These are phyloP conservation scores for Metarhizium guizhouense DNA, from an alignment of 2,329 filamentous ascomycete genomes.

Conservation along the genomic window DNA sequence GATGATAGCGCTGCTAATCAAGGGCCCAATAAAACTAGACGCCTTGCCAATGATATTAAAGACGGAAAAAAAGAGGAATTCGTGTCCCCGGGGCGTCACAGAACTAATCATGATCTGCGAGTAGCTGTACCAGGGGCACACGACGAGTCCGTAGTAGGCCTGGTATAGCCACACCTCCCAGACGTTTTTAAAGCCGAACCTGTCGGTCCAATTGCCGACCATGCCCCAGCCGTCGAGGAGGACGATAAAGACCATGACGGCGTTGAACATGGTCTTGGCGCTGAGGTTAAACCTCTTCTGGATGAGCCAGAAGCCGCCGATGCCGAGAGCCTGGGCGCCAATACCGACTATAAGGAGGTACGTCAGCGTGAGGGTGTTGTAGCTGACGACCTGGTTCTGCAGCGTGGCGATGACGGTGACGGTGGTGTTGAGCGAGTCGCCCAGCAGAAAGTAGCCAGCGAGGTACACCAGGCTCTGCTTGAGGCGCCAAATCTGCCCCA, in stretches of 20 bases:
- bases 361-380: conserved; percentile 55
- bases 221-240: conserved; percentile 44
- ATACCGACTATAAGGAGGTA: conserved; percentile 61
- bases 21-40: conserved; percentile 56
- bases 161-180: conserved; percentile 39
- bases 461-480: conserved; percentile 60
- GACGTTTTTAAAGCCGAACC: conserved; percentile 34
- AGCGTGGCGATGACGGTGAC: conserved; percentile 58
- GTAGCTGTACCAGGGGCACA: conserved; percentile 64
- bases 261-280: conserved; percentile 62
- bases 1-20: conserved; percentile 62
- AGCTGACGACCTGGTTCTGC: conserved; percentile 56
- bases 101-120: conserved; percentile 64
- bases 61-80: conserved; percentile 61
- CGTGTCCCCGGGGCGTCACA: conserved; percentile 58
- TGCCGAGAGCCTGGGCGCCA: conserved; percentile 51
- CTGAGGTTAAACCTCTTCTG: conserved; percentile 50
- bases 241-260: conserved; percentile 51
- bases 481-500: conserved; percentile 52
- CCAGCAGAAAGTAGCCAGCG: conserved; percentile 57
- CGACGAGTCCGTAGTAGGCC: conserved; percentile 54
- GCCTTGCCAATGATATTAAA: conserved; percentile 64
- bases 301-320: conserved; percentile 51
- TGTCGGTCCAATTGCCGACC: conserved; percentile 36
- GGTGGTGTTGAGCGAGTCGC: conserved; percentile 62